Evolutionary conservation across 140 eudicot species (phyloP).

Genomic region (Flaveria floridana): DNA sequence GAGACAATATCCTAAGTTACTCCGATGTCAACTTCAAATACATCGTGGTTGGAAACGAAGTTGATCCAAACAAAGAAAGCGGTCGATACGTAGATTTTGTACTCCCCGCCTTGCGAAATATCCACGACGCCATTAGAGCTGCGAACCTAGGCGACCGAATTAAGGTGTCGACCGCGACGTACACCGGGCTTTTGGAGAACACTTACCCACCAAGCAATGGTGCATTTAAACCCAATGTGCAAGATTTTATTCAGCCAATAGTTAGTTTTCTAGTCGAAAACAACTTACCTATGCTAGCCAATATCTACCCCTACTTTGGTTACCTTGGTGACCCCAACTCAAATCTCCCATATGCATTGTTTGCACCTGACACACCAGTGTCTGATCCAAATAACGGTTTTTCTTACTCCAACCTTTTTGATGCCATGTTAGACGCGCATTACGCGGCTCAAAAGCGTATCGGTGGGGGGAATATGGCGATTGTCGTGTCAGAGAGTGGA

Average conservation of each 20-base stretch:
- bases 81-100: constrained; percentile 29
- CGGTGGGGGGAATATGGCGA: constrained; percentile 35
- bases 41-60: constrained; percentile 57
- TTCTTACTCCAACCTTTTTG: constrained; percentile 40
- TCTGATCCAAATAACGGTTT: constrained; percentile 24
- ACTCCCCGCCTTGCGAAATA: constrained; percentile 44
- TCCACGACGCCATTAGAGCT: constrained; percentile 27
- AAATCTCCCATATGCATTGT: constrained; percentile 40
- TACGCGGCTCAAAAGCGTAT: constrained; percentile 46
- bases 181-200: constrained; percentile 25
- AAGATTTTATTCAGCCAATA: constrained; percentile 31
- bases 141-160: constrained; percentile 31
- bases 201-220: constrained; percentile 42
- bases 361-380: constrained; percentile 32
- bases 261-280: constrained; percentile 32
- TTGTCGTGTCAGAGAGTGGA: constrained; percentile 55
- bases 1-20: constrained; percentile 33
- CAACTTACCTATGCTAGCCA: constrained; percentile 44
- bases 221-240: constrained; percentile 16
- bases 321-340: constrained; percentile 15
- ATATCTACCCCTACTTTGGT: constrained; percentile 44
- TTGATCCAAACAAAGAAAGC: constrained; percentile 37
- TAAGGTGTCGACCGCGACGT: constrained; percentile 48
- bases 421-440: constrained; percentile 47
- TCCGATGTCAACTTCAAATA: constrained; percentile 33